Base-by-base conservation (phyloP, 805 yeast genomes). In the Tetrapisispora arboricola region DNA sequence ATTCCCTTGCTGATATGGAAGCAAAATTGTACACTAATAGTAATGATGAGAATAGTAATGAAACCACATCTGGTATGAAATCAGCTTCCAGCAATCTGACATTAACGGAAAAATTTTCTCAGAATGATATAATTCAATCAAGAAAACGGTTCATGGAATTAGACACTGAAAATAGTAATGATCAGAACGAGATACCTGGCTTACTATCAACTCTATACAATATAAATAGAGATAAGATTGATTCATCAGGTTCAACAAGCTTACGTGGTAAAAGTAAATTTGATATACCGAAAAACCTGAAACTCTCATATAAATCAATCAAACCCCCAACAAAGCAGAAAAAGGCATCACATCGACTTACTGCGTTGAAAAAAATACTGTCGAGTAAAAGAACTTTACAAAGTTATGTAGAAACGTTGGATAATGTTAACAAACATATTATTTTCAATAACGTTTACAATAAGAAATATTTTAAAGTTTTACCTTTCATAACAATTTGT, bases 1-100 rank as follows among this genome's bases (percentile, higher is more conserved):
- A 60, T 41, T 60, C 65, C 1, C 36, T 60, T 24, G 60, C 65
- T 10, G 64, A 59, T 41, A 39, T 60, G 40, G 65, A 59, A 31
- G 58, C 57, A 8, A 55, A 49, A 27, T 32, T 61, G 22, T 58
- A 55, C 38, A 45, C 53, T 3, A 49, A 46, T 26, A 41, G 37
- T 16, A 43, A 47, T 8, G 51, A 42, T 3, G 34, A 32, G 3
- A 35, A 43, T 4, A 20, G 30, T 12, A 37, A 43, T 7, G 45
- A 48, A 4, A 4, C 18, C 12, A 20, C 26, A 12, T 15, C 18
- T 10, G 42, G 35, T 6, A 31, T 22, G 24, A 16, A 26, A 5
- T 11, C 21, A 8, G 21, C n/a, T 16, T 12, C 37, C 3, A 18
- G 30, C 7, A 27, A 22, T 9, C 45, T 41, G 8, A 38, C 44